Conservation (phyloP, 2,329 filamentous ascomycete species). For the Byssoonygena ceratinophila region DNA sequence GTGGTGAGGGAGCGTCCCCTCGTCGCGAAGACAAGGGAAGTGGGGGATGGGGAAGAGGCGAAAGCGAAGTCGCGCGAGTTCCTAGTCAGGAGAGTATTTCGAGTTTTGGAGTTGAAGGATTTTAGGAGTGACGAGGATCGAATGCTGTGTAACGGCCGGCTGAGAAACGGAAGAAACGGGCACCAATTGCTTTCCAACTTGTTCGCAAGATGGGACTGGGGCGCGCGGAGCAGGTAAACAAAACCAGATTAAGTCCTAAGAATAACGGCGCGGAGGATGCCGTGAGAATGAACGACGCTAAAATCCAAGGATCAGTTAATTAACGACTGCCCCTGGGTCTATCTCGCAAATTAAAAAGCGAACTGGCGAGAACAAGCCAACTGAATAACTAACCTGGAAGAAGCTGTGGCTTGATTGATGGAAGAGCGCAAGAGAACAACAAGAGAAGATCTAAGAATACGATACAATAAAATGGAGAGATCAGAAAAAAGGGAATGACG, state of each 20-base stretch:
- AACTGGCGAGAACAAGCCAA: not conserved
- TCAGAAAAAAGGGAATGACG: no score
- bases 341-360: not conserved
- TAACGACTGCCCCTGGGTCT: no score
- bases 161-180: not conserved
- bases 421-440: not conserved
- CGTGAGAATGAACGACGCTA: not conserved
- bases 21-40: not conserved
- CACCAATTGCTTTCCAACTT: not conserved
- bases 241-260: no score
- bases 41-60: not conserved
- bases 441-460: not conserved
- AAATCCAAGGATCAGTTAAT: no score
- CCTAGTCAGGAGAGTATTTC: not conserved
- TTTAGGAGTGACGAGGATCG: not conserved
- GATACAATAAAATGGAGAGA: no score
- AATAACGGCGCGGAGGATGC: no score
- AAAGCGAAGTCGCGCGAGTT: not conserved
- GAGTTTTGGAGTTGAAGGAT: not conserved
- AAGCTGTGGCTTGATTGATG: no score
- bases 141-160: not conserved
- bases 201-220: not conserved
- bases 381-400: no score
- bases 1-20: slow-evolving; percentile 19
- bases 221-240: not conserved